Conservation (phyloP, 352 stramenopile species). For the Phytophthora cactorum region DNA sequence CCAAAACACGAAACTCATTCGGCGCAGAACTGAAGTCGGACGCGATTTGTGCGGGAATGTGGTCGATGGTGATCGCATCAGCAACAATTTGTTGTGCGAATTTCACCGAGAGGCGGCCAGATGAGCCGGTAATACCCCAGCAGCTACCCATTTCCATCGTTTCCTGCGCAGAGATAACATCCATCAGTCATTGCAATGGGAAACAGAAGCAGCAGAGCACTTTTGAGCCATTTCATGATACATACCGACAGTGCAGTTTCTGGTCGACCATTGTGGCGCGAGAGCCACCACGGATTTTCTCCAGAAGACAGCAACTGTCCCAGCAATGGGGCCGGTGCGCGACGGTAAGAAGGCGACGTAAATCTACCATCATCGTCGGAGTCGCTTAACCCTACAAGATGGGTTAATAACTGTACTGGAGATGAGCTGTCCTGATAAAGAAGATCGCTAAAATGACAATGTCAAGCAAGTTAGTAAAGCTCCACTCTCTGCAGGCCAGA, state of each 20-base stretch:
- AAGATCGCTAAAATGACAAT: slow-evolving; percentile 54
- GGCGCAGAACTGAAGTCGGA: slow-evolving; percentile 76
- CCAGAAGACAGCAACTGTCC: slow-evolving; percentile 47
- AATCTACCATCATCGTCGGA: slow-evolving; percentile 37
- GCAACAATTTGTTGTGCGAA: slow-evolving; percentile 71
- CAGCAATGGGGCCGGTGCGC: slow-evolving; percentile 43
- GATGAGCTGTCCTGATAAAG: slow-evolving; percentile 43
- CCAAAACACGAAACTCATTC: slow-evolving; percentile 67
- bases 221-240: background rate
- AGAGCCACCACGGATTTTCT: slow-evolving; percentile 80
- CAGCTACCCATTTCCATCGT: slow-evolving; percentile 88
- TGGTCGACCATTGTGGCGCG: slow-evolving; percentile 70
- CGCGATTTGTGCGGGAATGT: slow-evolving; percentile 75
- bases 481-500: background rate
- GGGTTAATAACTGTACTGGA: slow-evolving; percentile 36
- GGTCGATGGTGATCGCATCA: slow-evolving; percentile 78
- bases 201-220: background rate
- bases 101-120: slow-evolving; percentile 76
- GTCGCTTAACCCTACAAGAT: slow-evolving; percentile 38
- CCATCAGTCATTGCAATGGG: slow-evolving; percentile 5
- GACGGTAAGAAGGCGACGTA: slow-evolving; percentile 66
- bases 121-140: slow-evolving; percentile 66
- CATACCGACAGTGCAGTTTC: slow-evolving; percentile 83
- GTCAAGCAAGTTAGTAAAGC: background rate
- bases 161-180: slow-evolving; percentile 44